phyloP scores from a whole-genome alignment of 1,284 basidiomycete species.

The Abortiporus biennis region DNA sequence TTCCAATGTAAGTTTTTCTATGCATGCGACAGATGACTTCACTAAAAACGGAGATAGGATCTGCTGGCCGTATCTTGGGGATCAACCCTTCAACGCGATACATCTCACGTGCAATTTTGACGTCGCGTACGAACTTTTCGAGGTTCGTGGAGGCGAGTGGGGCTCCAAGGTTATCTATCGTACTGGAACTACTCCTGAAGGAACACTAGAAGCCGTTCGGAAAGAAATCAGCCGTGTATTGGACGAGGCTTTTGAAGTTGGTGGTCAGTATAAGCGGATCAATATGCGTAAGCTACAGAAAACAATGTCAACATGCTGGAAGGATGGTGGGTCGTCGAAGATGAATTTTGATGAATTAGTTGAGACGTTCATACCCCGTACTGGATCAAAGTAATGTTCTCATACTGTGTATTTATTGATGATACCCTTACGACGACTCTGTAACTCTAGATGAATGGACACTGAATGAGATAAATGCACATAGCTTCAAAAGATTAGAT shows the following conservation, averaged over 20 bases:
- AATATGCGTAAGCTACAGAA: conserved; percentile 5
- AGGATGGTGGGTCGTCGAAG: background rate
- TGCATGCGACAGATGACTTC: background rate
- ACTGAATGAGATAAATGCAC: too few relatives aligned
- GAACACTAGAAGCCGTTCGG: conserved; percentile 10
- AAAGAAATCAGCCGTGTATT: conserved; percentile 7
- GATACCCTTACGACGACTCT: too few relatives aligned
- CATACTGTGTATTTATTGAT: too few relatives aligned
- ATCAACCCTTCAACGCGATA: conserved; percentile 18
- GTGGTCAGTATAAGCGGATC: conserved; percentile 8
- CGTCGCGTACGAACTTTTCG: conserved; percentile 20
- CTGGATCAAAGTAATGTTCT: too few relatives aligned
- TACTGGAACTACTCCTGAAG: conserved; percentile 1
- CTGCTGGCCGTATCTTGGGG: conserved; percentile 18
- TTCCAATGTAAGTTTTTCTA: conserved; percentile 9
- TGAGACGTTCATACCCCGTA: background rate
- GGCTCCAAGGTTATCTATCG: conserved; percentile 13
- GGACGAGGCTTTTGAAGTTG: conserved; percentile 3
- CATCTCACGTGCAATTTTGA: conserved; percentile 13
- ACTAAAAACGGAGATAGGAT: conserved; percentile 12
- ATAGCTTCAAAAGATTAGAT: too few relatives aligned
- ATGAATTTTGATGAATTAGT: background rate
- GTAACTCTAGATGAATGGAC: too few relatives aligned
- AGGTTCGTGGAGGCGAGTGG: conserved; percentile 15
- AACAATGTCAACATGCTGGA: background rate